Base-by-base conservation (phyloP, 306 rosid genomes). In the Prunus salicina region DNA sequence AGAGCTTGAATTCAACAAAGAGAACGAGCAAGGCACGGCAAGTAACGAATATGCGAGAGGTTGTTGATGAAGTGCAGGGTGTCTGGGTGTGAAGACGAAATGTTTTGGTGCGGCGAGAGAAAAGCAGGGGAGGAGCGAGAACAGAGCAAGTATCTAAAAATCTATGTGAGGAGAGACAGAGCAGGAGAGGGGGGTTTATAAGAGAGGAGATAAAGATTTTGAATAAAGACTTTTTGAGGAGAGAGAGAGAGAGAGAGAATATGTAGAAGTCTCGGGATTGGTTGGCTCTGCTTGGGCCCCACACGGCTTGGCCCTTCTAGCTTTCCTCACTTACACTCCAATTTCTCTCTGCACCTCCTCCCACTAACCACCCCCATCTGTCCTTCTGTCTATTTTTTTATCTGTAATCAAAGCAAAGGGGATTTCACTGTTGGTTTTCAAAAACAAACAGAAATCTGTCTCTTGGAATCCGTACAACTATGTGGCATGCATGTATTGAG, bases 211-310 rank as follows among this genome's bases (percentile, higher is more conserved):
- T 56, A 86, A 82, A 77, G 79, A 87, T 85, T 57, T 76, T 28
- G 53, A 76, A 70, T n/a, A 22, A 1, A 12, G 27, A 46, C 73
- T 69, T 74, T 69, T 72, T 6, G 49, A 28, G 57, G 32, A 24
- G 2, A 47, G 57, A 53, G 43, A 46, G 53, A 76, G 49, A 74
- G 57, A 53, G 49, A 46, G 53, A 76, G 49, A 75, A 76, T 85
- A 49, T 28, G 84, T 72, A 78, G 5, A 78, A 81, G 78, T 45
- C 75, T 77, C 78, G 71, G 70, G 43, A 82, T 78, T 84, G 91
- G 92, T 79, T 81, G 90, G 88, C 86, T 75, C 4, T 1, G 12
- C 0, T 24, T 12, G 86, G 96, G 90, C 1, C 95, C 98, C 87
- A 85, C 89, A 41, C 71, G 77, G 25, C 16, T 12, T 25, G 8